Evolutionary conservation across 352 stramenopile species (phyloP), one percentile per base, ranked within the genome.

Genomic region (Phytopythium chamaehyphon): DNA sequence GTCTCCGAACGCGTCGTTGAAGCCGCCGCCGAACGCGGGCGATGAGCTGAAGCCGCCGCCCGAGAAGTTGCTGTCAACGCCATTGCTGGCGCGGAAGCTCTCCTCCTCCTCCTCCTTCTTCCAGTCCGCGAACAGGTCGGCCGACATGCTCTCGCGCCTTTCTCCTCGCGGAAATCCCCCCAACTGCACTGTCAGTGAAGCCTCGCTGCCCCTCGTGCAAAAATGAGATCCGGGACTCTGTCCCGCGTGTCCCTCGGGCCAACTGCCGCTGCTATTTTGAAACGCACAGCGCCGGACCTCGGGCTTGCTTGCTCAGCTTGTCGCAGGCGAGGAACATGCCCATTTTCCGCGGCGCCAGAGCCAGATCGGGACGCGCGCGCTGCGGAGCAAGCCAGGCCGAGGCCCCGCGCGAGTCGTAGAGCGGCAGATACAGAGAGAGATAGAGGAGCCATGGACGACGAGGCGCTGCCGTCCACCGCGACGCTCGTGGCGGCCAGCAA

Each of bases 111-210:
- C 75, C 55, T 95, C 84, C 35, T 90, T 88, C 69, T 88, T 81
- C 84, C 84, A 95, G 66, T 95, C 84, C 35, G 84, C 84, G 61
- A 95, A 95, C 43, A 95, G 71, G 73, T 95, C 84, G 54, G 82
- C 80, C 55, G 84, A 95, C 84, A 95, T 95, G 54, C 15, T 71
- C 10, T 39, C 44, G 36, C 28, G 16, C 45, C 10, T 16, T 22
- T 2, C 44, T n/a, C 22, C 15, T 31, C 18, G 4, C 24, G 16
- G 44, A n/a, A 51, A 28, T 51, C 37, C 37, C 44, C 44, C 44
- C n/a, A n/a, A n/a, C n/a, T n/a, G n/a, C n/a, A n/a, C n/a, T n/a
- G n/a, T n/a, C n/a, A n/a, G n/a, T n/a, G n/a, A n/a, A n/a, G n/a
- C n/a, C n/a, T n/a, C n/a, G n/a, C n/a, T n/a, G n/a, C n/a, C n/a